Conservation (phyloP, 2,329 filamentous ascomycete species). For the Monosporascus sp. region DNA sequence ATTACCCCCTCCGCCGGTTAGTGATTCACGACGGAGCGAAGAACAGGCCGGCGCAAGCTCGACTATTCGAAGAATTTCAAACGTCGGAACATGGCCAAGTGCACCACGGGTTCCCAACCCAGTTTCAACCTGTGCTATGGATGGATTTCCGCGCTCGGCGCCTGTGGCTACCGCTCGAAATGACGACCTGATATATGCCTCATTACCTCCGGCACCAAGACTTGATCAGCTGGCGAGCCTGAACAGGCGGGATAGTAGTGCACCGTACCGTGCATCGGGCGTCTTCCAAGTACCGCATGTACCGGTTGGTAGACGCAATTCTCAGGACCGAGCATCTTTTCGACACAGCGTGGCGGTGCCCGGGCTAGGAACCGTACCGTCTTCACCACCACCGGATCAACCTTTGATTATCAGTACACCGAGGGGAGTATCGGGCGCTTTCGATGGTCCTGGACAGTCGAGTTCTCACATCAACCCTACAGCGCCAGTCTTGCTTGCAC, state of each 20-base stretch:
- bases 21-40: constrained; percentile 5
- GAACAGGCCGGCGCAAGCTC: constrained; percentile 8
- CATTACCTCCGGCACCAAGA: constrained; percentile 33
- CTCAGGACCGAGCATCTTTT: constrained; percentile 13
- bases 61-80: constrained; percentile 22
- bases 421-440: constrained; percentile 47
- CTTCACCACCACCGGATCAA: constrained; percentile 36
- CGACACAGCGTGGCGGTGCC: constrained; percentile 12
- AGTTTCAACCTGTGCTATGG: constrained; percentile 16
- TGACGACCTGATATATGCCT: constrained; percentile 28
- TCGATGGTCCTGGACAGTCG: constrained; percentile 37
- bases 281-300: constrained; percentile 37
- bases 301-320: constrained; percentile 31
- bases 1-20: constrained; percentile 6
- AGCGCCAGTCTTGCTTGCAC: constrained; percentile 46
- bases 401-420: constrained; percentile 59
- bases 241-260: constrained; percentile 32
- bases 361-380: constrained; percentile 4
- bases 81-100: constrained; percentile 44
- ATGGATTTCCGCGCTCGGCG: constrained; percentile 37
- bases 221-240: constrained; percentile 35
- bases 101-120: constrained; percentile 20
- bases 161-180: constrained; percentile 28
- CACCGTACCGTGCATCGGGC: constrained; percentile 38
- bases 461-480: constrained; percentile 24